Percentiles rank a stretch among this genome's conserved stretches.
Conservation (phyloP, 768 basidiomycete species). For the Rhizopogon vulgaris region DNA sequence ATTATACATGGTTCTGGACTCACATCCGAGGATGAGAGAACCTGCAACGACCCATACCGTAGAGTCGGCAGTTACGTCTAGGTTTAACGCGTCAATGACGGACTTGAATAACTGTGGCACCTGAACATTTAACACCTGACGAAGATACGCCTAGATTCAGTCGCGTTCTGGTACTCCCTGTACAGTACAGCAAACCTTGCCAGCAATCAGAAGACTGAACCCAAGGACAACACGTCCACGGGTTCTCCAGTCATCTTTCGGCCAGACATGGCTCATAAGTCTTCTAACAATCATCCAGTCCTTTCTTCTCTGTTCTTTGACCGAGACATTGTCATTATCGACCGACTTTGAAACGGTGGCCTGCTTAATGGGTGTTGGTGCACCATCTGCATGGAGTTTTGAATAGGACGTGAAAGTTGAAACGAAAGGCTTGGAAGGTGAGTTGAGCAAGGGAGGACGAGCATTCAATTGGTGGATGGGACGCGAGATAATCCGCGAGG, state of each 20-base stretch:
- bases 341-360: slow-evolving; percentile 1
- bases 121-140: slow-evolving; percentile 89
- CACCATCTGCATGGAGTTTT: not conserved
- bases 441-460: slow-evolving; percentile 3
- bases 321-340: slow-evolving; percentile 8
- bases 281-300: slow-evolving; percentile 86
- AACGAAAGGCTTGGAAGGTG: not conserved
- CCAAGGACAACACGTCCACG: slow-evolving; percentile 79
- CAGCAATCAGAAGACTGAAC: slow-evolving; percentile 69
- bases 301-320: slow-evolving; percentile 54
- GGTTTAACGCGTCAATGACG: slow-evolving; percentile 84
- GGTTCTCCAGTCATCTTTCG: slow-evolving; percentile 76
- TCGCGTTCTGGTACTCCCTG: not conserved
- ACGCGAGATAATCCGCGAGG: not conserved
- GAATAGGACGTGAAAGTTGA: slow-evolving; percentile 15
- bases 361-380: not conserved
- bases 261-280: slow-evolving; percentile 91
- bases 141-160: not conserved
- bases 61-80: slow-evolving; percentile 64
- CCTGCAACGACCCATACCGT: slow-evolving; percentile 93
- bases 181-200: slow-evolving; percentile 57
- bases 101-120: slow-evolving; percentile 95
- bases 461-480: not conserved
- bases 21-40: slow-evolving; percentile 87
- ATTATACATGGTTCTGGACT: slow-evolving; percentile 24